phyloP scores from a whole-genome alignment of 2,329 filamentous ascomycete species.

The Cladosporium sp. region DNA sequence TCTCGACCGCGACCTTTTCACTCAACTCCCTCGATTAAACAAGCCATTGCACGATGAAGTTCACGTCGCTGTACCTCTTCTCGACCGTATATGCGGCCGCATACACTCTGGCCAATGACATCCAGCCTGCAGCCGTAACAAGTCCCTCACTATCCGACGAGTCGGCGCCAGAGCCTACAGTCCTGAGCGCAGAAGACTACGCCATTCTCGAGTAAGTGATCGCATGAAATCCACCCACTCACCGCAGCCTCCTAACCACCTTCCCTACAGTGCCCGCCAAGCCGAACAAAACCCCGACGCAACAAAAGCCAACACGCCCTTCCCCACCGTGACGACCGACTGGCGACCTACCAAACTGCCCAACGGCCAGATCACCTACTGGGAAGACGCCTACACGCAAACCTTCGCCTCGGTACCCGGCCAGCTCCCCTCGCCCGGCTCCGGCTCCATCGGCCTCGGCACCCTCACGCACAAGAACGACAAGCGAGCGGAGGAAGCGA shows the following conservation, averaged over 20 bases:
- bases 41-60: not conserved
- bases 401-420: conserved; percentile 27
- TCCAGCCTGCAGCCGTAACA: conserved; percentile 3
- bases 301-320: conserved; percentile 16
- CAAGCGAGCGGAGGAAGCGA: conserved; percentile 3
- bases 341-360: conserved; percentile 19
- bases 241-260: not conserved
- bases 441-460: conserved; percentile 28
- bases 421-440: conserved; percentile 22
- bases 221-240: not conserved
- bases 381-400: conserved; percentile 28
- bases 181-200: not conserved
- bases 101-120: not conserved
- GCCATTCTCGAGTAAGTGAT: conserved; percentile 5
- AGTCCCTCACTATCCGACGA: not conserved
- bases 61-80: conserved; percentile 6
- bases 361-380: conserved; percentile 19
- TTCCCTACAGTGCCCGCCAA: conserved; percentile 20
- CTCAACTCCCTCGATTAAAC: not conserved
- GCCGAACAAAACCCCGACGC: conserved; percentile 15
- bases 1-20: not conserved
- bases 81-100: conserved; percentile 9
- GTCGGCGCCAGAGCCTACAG: conserved; percentile 2
- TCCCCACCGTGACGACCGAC: conserved; percentile 23
- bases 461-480: conserved; percentile 16